These are phyloP conservation scores for Paecilomyces dactylethromorphus DNA, from an alignment of 2,329 filamentous ascomycete genomes.

Conservation along the genomic window DNA sequence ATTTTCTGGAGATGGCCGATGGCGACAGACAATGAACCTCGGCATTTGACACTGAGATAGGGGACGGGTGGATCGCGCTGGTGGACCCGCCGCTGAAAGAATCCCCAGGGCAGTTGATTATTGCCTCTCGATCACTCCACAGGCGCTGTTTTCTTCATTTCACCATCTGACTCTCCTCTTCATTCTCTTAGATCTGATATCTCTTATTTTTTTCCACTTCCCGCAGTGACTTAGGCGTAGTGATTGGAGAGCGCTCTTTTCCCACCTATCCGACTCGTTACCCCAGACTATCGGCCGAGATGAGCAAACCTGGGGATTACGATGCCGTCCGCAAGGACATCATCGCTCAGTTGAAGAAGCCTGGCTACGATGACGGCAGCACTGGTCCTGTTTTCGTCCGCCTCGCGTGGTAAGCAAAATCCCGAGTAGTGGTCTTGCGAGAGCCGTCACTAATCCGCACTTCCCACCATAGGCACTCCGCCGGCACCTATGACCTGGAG, in stretches of 20 bases:
- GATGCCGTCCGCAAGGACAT: slow-evolving; percentile 50
- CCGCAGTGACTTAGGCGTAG: background rate
- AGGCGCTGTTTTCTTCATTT: background rate
- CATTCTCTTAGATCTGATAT: background rate
- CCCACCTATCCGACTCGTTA: background rate
- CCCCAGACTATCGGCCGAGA: slow-evolving; percentile 20
- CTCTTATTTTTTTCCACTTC: background rate
- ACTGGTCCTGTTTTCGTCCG: slow-evolving; percentile 59
- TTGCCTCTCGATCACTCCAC: background rate
- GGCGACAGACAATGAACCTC: background rate
- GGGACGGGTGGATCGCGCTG: background rate
- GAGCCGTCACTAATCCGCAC: slow-evolving; percentile 4
- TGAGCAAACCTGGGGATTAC: slow-evolving; percentile 34
- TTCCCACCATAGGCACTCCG: slow-evolving; percentile 46
- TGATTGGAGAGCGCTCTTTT: background rate
- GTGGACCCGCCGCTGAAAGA: background rate
- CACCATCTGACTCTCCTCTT: background rate
- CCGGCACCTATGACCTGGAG: slow-evolving; percentile 54
- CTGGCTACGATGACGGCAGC: slow-evolving; percentile 59
- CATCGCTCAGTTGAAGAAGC: slow-evolving; percentile 49
- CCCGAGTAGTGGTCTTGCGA: background rate
- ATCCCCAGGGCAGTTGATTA: background rate
- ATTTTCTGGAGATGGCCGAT: background rate
- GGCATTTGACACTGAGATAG: background rate
- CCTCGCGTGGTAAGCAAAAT: slow-evolving; percentile 49